Percentiles rank a stretch among this genome's conserved stretches.
phyloP scores from a whole-genome alignment of 768 basidiomycete species.

The Tylopilus plumbeoviolaceoides region DNA sequence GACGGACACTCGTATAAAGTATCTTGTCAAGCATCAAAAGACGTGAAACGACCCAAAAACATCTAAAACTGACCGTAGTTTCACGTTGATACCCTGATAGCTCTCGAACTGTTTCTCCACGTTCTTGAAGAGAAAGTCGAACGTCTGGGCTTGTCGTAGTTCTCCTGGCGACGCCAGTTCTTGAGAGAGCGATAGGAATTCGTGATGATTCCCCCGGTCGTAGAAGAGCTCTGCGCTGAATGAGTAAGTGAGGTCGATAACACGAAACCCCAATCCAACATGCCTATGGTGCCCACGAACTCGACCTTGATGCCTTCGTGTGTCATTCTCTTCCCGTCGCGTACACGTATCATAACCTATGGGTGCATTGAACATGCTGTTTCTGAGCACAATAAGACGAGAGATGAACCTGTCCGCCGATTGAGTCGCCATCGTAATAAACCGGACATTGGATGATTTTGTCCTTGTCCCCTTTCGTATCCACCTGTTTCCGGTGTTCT shows the following conservation, averaged over 20 bases:
- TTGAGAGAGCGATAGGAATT: slow-evolving; percentile 93
- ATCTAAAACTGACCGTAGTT: slow-evolving; percentile 65
- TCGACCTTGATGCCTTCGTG: slow-evolving; percentile 99
- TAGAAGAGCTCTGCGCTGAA: slow-evolving; percentile 71
- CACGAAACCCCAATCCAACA: slow-evolving; percentile 24
- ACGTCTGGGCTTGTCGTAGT: slow-evolving; percentile 93
- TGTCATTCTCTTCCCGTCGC: slow-evolving; percentile 91
- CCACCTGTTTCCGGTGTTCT: slow-evolving; percentile 83
- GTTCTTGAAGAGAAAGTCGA: slow-evolving; percentile 97
- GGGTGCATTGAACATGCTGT: not conserved
- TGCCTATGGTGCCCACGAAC: slow-evolving; percentile 94
- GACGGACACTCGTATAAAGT: slow-evolving; percentile 88
- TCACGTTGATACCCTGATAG: slow-evolving; percentile 98
- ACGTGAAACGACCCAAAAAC: not conserved
- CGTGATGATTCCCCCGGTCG: slow-evolving; percentile 96
- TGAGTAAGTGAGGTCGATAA: not conserved
- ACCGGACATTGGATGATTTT: slow-evolving; percentile 82
- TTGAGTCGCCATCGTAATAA: slow-evolving; percentile 94
- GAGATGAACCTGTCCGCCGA: slow-evolving; percentile 71
- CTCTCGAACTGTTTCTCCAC: slow-evolving; percentile 99
- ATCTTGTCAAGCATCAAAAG: slow-evolving; percentile 45
- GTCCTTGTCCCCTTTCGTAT: slow-evolving; percentile 88
- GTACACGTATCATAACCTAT: slow-evolving; percentile 80
- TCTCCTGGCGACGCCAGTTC: slow-evolving; percentile 96
- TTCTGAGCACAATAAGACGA: not conserved